Conservation (phyloP, 2,329 filamentous ascomycete genomes). For the Domatiomyces globalis region DNA sequence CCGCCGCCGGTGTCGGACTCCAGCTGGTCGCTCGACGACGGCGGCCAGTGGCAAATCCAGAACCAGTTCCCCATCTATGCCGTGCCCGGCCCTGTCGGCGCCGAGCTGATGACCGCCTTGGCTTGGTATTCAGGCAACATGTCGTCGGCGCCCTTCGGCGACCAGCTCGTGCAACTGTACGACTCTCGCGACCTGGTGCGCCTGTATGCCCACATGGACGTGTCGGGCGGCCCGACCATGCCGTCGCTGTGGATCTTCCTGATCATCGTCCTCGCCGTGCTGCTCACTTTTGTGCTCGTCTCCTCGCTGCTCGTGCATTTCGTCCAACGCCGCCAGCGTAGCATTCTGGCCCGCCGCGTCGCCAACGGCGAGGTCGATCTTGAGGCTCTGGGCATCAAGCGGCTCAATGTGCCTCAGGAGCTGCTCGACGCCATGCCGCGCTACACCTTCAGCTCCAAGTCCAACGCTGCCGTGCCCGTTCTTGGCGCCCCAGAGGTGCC, state of each 20-base stretch:
- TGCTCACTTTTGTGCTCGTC: constrained; percentile 51
- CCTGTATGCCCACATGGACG: constrained; percentile 27
- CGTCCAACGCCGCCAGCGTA: constrained; percentile 57
- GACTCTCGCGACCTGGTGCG: constrained; percentile 33
- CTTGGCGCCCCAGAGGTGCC: constrained; percentile 18
- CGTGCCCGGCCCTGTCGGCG: constrained; percentile 53
- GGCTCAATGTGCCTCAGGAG: constrained; percentile 58
- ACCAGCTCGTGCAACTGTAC: constrained; percentile 25
- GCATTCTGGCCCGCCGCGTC: constrained; percentile 54
- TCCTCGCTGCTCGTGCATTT: constrained; percentile 64
- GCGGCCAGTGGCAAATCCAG: constrained; percentile 54
- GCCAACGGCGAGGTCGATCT: constrained; percentile 68
- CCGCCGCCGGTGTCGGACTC: constrained; percentile 53
- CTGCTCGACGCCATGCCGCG: constrained; percentile 62
- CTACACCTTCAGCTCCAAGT: constrained; percentile 49
- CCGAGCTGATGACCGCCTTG: constrained; percentile 55
- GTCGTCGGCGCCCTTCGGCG: constrained; percentile 25
- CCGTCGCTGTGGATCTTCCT: constrained; percentile 72
- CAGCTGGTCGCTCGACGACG: constrained; percentile 58
- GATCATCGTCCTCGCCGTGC: constrained; percentile 53
- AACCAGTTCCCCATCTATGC: constrained; percentile 73
- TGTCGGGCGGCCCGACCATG: constrained; percentile 39
- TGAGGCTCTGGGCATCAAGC: constrained; percentile 71
- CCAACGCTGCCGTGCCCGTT: constrained; percentile 3
- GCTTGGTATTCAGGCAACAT: constrained; percentile 66